A percentile compares a stretch with the other conserved stretches of the same genome.
Conservation (phyloP, 192 early-diverging fungal genomes). For the Coemansia sp. region DNA sequence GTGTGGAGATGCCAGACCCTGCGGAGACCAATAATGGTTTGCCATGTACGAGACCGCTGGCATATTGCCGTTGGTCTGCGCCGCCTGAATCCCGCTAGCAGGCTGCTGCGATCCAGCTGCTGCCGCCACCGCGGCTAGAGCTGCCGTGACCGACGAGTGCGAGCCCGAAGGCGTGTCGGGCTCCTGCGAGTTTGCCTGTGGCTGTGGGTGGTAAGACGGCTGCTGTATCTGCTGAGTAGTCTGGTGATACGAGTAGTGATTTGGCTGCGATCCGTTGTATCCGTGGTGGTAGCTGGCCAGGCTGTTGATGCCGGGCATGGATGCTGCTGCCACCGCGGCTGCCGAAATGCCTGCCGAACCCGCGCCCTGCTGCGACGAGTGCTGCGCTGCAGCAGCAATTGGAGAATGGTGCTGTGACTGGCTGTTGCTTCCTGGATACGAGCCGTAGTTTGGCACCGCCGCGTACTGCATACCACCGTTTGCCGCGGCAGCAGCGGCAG, state of each 20-base stretch:
- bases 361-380: slow-evolving; percentile 28
- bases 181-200: slow-evolving; percentile 22
- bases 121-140: slow-evolving; percentile 32
- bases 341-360: slow-evolving; percentile 27
- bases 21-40: slow-evolving; percentile 39
- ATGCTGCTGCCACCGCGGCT: slow-evolving; percentile 26
- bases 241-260: slow-evolving; percentile 38
- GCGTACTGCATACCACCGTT: slow-evolving; percentile 28
- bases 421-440: slow-evolving; percentile 46
- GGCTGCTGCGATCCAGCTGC: slow-evolving; percentile 26
- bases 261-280: slow-evolving; percentile 25
- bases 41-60: slow-evolving; percentile 38
- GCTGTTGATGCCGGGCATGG: slow-evolving; percentile 37
- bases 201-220: slow-evolving; percentile 14
- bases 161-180: slow-evolving; percentile 20
- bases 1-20: slow-evolving; percentile 38
- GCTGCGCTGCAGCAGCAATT: slow-evolving; percentile 25
- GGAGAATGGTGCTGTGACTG: slow-evolving; percentile 56
- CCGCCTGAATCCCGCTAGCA: slow-evolving; percentile 11
- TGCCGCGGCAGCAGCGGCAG: slow-evolving; percentile 14
- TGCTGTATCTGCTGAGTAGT: slow-evolving; percentile 20
- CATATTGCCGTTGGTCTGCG: slow-evolving; percentile 11
- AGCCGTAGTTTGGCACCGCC: slow-evolving; percentile 37
- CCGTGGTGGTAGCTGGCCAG: slow-evolving; percentile 51
- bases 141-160: slow-evolving; percentile 29